Base-by-base conservation (phyloP, 2,329 filamentous ascomycete species). In the Nothophoma quercina region DNA sequence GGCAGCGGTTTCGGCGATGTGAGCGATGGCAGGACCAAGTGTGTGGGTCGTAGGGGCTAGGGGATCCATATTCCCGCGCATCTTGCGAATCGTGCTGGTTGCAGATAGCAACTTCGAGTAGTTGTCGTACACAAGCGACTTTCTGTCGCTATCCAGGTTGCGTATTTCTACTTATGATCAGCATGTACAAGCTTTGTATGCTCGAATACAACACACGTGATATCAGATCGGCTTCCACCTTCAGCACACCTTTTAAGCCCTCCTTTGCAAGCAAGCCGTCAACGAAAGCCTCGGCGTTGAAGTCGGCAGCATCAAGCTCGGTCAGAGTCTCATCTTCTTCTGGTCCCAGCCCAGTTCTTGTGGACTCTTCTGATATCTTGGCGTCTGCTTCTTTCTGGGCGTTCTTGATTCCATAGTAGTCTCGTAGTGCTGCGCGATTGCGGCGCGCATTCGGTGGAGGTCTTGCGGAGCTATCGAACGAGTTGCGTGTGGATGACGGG, bases 51-150 rank as follows among this genome's bases (percentile, higher is more conserved):
- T 86, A 1, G 89, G 88, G 54, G 88, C 88, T 38, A 92, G 71
- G 3, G 88, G 89, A 64, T 92, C 89, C 89, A 93, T 93, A 59
- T 87, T 91, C 25, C 85, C 82, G 51, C 90, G 82, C 90, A 95
- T 93, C 80, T 90, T 91, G 41, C 90, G 85, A 67, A 99, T 99
- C 3, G 93, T 98, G 75, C 96, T 93, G 9, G 96, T 97, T 1
- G 95, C 95, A n/a, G 88, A 85, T 62, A 99, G 97, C 62, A 99
- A 78, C 77, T 98, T 98, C 63, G 89, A 95, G 75, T 98, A 99
- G 72, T 99, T 99, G 73, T 99, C 93, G 74, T 99, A 99, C 4
- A 99, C 95, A 56, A 99, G 78, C 1, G 93, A 93, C 77, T 99
- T 99, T 75, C 95, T 89, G 81, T 99, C 95, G 19, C 93, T 93